Base-by-base conservation (phyloP, 208 protist species). In the Trypanosoma lewisi region DNA sequence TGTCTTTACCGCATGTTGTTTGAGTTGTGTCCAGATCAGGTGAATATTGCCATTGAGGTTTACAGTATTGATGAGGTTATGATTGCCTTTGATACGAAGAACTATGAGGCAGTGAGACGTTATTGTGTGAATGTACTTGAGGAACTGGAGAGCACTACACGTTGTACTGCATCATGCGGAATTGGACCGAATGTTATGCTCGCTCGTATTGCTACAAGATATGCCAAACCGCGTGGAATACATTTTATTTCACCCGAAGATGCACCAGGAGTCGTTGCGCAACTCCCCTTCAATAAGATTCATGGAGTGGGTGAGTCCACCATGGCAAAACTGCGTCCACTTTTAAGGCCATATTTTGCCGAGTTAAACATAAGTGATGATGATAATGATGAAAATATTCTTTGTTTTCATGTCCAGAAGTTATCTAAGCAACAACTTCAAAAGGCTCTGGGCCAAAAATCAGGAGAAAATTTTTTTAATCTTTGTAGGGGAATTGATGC, bases 11-110 rank as follows among this genome's bases (percentile, higher is more conserved):
- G 69, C 37, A 78, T 93, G 36, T 17, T 96, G 27, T 91, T 94
- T 55, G 77, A 83, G n/a, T 67, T 67, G 7, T 90, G 83, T 58
- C 79, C 77, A 1, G 33, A 69, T 37, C 21, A 42, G 11, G 60
- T 83, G 27, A 75, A 70, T 28, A 92, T 96, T 67, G 75, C 87
- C 34, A 12, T 96, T 53, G 84, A 94, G 63, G 87, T 96, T 37
- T 92, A 89, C 69, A 94, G 87, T 59, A 86, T 96, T 30, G 89
- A 96, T 63, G 89, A 96, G 71, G 87, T 92, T 7, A 81, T 96
- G 77, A 72, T 96, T 50, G 89, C 89, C 0, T 74, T 81, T 33
- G 87, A 96, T 67, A 88, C 74, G 4, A 63, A 60, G 14, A 80
- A 93, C 54, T 80, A 77, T 60, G 73, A 71, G 4, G 34, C 49